Evolutionary conservation across 768 basidiomycete species (phyloP).

Genomic region (Macrolepiota fuliginosa): DNA sequence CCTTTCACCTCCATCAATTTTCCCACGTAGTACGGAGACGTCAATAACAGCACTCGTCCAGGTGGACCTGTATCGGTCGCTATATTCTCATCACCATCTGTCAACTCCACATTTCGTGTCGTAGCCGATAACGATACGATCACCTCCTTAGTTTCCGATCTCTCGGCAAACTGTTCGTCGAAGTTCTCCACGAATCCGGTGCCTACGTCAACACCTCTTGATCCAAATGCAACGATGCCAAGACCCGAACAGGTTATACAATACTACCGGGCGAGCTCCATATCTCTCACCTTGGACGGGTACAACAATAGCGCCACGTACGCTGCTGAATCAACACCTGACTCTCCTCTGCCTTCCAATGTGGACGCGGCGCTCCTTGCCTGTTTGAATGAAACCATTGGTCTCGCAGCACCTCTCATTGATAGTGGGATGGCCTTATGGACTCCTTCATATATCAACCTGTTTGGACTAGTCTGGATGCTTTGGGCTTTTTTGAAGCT

Average conservation of each 20-base stretch:
- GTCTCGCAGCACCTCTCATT: constrained; percentile 16
- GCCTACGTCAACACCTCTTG: constrained; percentile 27
- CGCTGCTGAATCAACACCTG: constrained; percentile 15
- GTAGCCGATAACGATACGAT: constrained; percentile 45
- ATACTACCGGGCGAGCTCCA: constrained; percentile 58
- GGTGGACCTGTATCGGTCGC: constrained; percentile 42
- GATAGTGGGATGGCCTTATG: constrained; percentile 9
- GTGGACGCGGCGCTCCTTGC: constrained; percentile 15
- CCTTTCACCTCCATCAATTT: neutral
- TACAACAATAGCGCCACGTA: constrained; percentile 59
- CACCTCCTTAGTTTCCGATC: constrained; percentile 33
- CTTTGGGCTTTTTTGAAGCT: neutral
- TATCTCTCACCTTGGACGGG: constrained; percentile 52
- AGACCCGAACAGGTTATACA: constrained; percentile 50
- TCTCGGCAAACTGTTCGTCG: constrained; percentile 42
- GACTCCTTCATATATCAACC: constrained; percentile 1
- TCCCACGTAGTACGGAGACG: constrained; percentile 36
- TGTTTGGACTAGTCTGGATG: neutral
- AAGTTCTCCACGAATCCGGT: constrained; percentile 28
- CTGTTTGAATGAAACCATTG: constrained; percentile 21
- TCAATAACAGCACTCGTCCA: constrained; percentile 40
- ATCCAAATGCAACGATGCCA: constrained; percentile 17
- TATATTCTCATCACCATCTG: constrained; percentile 35
- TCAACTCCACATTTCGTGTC: constrained; percentile 38
- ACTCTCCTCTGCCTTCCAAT: constrained; percentile 14